A percentile compares a stretch with the other conserved stretches of the same genome.
These are phyloP conservation scores for Trichoderma brevicompactum DNA, from an alignment of 2,329 filamentous ascomycete genomes.

Conservation along the genomic window DNA sequence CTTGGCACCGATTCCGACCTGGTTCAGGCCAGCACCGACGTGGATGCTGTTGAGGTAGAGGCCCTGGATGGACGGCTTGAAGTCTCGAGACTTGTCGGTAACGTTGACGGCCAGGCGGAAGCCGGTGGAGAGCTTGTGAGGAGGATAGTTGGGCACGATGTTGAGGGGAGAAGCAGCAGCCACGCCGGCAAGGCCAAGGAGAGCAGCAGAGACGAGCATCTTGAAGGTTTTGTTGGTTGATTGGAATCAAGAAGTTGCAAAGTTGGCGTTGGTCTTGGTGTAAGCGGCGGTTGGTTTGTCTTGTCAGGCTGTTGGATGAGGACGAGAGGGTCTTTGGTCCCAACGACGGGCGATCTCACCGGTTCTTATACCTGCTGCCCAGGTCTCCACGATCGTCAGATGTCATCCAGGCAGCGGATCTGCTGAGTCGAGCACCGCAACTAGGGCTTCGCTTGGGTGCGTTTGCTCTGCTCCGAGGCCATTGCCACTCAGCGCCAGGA, in stretches of 20 bases:
- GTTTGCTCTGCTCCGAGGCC: background rate
- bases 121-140: constrained; percentile 31
- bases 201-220: constrained; percentile 31
- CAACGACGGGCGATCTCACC: background rate
- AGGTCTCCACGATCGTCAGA: constrained; percentile 11
- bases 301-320: constrained; percentile 13
- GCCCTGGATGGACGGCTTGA: constrained; percentile 45
- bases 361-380: constrained; percentile 10
- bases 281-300: no score
- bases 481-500: background rate
- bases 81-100: constrained; percentile 43
- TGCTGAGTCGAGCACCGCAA: background rate
- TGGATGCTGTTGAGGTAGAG: constrained; percentile 47
- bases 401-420: background rate
- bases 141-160: constrained; percentile 20
- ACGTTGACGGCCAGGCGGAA: constrained; percentile 51
- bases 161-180: constrained; percentile 33
- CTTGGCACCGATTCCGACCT: constrained; percentile 44
- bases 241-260: background rate
- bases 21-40: constrained; percentile 46
- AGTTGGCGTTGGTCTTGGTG: background rate
- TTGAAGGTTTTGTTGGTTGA: background rate
- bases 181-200: constrained; percentile 32
- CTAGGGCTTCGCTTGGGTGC: background rate
- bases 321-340: background rate